Conservation (phyloP, 106 monocot species). For the Triglochin maritima region DNA sequence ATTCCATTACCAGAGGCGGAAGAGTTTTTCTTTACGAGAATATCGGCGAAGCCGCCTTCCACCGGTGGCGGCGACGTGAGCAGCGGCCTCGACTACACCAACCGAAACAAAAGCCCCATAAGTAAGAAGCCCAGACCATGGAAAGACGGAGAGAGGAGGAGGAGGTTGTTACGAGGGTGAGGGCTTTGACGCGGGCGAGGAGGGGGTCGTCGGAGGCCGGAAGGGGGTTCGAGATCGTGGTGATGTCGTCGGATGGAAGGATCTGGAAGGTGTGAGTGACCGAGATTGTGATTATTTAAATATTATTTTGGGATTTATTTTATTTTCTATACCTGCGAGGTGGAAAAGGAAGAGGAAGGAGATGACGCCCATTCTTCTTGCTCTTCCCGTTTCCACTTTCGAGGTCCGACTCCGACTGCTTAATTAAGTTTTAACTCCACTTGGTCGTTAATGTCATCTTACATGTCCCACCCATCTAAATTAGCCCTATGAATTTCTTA, state of each 20-base stretch:
- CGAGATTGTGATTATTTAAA: neutral
- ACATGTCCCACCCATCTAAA: too few species aligned
- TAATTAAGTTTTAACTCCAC: too few species aligned
- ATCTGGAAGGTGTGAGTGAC: neutral
- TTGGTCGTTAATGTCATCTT: too few species aligned
- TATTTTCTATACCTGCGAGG: constrained; percentile 1
- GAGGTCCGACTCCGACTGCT: too few species aligned
- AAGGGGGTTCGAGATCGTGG: constrained; percentile 52
- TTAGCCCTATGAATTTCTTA: too few species aligned
- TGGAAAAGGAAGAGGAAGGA: neutral
- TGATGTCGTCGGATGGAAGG: constrained; percentile 52
- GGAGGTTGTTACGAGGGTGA: constrained; percentile 41
- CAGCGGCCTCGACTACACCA: constrained; percentile 48
- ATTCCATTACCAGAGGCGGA: constrained; percentile 13
- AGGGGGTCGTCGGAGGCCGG: constrained; percentile 54
- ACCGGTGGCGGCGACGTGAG: constrained; percentile 38
- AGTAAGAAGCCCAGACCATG: neutral
- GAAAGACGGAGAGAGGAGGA: neutral
- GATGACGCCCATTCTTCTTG: constrained; percentile 8
- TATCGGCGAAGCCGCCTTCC: constrained; percentile 70
- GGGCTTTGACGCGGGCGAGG: constrained; percentile 37
- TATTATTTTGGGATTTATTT: too few species aligned
- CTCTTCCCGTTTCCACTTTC: neutral
- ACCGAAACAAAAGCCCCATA: neutral
- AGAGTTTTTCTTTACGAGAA: constrained; percentile 57